Percentiles rank a stretch among this genome's conserved stretches.
These are phyloP conservation scores for Penicillium ucsense DNA, from an alignment of 495 filamentous ascomycete species.

Conservation along the genomic window DNA sequence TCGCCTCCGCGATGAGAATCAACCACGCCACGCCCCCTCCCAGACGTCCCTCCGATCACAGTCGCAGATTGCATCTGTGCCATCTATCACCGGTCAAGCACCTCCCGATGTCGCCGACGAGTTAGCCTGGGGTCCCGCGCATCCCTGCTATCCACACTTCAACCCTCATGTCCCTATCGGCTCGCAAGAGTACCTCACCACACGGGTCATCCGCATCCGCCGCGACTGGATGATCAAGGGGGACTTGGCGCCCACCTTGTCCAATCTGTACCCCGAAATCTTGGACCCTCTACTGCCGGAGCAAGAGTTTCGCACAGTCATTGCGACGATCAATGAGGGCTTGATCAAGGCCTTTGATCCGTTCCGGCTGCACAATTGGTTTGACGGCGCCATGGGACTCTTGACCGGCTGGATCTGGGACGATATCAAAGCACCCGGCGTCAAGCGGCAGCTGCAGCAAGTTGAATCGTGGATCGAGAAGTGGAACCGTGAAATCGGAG, in stretches of 20 bases:
- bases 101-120: conserved; percentile 39
- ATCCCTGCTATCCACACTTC: conserved; percentile 85
- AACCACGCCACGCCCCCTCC: conserved; percentile 28
- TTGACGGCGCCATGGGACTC: conserved; percentile 68
- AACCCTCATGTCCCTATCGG: conserved; percentile 82
- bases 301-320: conserved; percentile 69
- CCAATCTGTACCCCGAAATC: conserved; percentile 92
- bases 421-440: conserved; percentile 63
- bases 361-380: conserved; percentile 55
- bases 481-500: conserved; percentile 62
- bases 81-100: conserved; percentile 34
- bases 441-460: conserved; percentile 54
- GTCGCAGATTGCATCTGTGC: conserved; percentile 31
- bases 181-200: conserved; percentile 62
- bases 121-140: conserved; percentile 70
- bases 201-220: conserved; percentile 81
- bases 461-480: conserved; percentile 71
- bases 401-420: conserved; percentile 91
- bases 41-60: conserved; percentile 34
- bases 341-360: conserved; percentile 67
- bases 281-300: conserved; percentile 75
- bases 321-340: conserved; percentile 66
- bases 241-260: conserved; percentile 87
- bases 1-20: conserved; percentile 14
- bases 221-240: conserved; percentile 86